Evolutionary conservation across 2,329 filamentous ascomycete genomes (phyloP), one percentile per base, ranked within the genome.

Genomic region (Verticillium dahliae): DNA sequence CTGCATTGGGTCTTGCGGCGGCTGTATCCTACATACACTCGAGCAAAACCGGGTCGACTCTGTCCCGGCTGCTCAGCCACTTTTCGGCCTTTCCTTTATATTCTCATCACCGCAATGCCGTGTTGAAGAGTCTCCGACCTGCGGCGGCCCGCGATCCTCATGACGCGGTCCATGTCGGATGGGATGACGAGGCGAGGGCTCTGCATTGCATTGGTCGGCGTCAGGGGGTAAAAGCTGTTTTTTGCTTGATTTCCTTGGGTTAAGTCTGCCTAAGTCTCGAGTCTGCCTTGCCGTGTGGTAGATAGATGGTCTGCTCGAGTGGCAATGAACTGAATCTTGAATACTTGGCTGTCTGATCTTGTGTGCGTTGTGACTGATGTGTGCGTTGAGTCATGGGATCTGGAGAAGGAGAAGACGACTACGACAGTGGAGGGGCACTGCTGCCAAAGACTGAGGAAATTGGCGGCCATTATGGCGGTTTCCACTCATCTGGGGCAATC

Each of bases 141-240:
- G 70, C 72, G 71, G 71, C 72, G 71, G 70, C 76, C 76, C 76
- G 74, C 70, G 72, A 76, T 71, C n/a, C n/a, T 11, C 13, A 10
- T 22, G 22, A 22, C 75, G 74, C 73, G 75, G 74, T 73, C 67
- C 64, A 68, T 70, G 70, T 72, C 70, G 68, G 63, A 76, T 71
- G 78, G 78, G 75, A 81, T 81, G 80, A 81, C 73, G 77, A 78
- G 77, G 76, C 70, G 69, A 76, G 70, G 75, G 76, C 75, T 78
- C 58, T 55, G 71, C 73, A 77, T 79, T 81, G 80, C 79, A 80
- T 81, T 69, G 71, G 72, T 71, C 71, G 78, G 80, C 80, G 80
- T 79, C 76, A 65, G 66, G 76, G 75, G 73, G 75, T 75, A 78
- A 72, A 71, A 69, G 65, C 61, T 65, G 64, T 67, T 68, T 31